Percentiles rank a stretch among this genome's conserved stretches.
Evolutionary conservation across 768 basidiomycete species (phyloP).

Genomic region (Pleurotus pulmonarius): DNA sequence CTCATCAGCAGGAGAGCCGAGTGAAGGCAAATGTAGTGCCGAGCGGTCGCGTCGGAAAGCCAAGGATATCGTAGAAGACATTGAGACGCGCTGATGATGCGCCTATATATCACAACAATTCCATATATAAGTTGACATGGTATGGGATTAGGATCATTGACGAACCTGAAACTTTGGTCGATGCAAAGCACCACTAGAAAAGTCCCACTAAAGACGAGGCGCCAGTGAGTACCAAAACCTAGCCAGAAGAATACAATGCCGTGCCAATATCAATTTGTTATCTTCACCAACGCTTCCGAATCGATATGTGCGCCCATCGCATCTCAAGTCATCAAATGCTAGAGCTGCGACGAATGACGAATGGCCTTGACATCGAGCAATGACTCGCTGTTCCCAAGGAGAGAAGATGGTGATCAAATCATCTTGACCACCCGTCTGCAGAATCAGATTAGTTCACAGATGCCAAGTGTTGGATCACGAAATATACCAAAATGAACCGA

Average conservation of each 20-base stretch:
- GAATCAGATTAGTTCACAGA: constrained; percentile 5
- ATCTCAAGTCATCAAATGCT: constrained; percentile 85
- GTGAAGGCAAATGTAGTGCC: constrained; percentile 49
- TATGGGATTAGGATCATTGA: not conserved
- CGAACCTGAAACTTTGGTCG: constrained; percentile 71
- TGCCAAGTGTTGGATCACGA: constrained; percentile 5
- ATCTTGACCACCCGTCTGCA: constrained; percentile 93
- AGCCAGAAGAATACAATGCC: constrained; percentile 18
- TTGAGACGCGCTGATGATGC: constrained; percentile 71
- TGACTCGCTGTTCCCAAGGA: constrained; percentile 89
- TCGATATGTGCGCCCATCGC: constrained; percentile 87
- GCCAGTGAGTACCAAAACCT: constrained; percentile 7
- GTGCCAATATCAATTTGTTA: constrained; percentile 86
- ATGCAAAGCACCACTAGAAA: constrained; percentile 87
- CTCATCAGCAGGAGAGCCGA: constrained; percentile 26
- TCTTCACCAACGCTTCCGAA: constrained; percentile 98
- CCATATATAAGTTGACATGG: not conserved
- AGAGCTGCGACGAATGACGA: constrained; percentile 90
- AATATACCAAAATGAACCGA: constrained; percentile 77
- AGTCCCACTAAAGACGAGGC: constrained; percentile 72
- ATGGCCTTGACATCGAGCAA: constrained; percentile 96
- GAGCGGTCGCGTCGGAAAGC: constrained; percentile 64
- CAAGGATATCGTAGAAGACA: constrained; percentile 77
- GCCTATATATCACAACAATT: constrained; percentile 35
- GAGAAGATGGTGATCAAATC: constrained; percentile 94